A percentile compares a stretch with the other conserved stretches of the same genome.
Conservation (phyloP, 2,329 filamentous ascomycete species). For the Fusarium torreyae region DNA sequence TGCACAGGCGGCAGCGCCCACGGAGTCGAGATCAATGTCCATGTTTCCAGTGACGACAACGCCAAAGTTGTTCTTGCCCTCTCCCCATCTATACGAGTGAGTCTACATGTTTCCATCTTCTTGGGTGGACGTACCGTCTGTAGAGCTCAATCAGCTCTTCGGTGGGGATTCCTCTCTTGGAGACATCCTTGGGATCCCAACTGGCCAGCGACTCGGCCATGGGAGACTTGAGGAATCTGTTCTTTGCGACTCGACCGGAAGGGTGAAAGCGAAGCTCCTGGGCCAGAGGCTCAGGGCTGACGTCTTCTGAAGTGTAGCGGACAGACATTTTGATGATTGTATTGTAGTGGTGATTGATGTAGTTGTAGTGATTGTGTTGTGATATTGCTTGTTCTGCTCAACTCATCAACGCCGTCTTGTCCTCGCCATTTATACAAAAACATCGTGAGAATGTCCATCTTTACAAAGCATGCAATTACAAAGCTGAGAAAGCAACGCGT, state of each 20-base stretch:
- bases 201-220: conserved; percentile 77
- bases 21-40: conserved; percentile 73
- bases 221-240: conserved; percentile 76
- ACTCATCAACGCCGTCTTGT: not conserved
- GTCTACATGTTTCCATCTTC: not conserved
- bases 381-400: not conserved
- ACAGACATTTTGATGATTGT: conserved; percentile 25
- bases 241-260: conserved; percentile 67
- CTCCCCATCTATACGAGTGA: conserved; percentile 34
- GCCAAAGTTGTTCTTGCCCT: conserved; percentile 70
- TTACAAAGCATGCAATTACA: not conserved
- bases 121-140: conserved; percentile 63
- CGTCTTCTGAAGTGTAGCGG: conserved; percentile 40
- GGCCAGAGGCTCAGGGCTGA: conserved; percentile 53
- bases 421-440: conserved; percentile 13
- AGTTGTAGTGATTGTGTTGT: not conserved
- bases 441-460: not conserved
- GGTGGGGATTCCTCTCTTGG: conserved; percentile 62
- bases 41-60: conserved; percentile 75
- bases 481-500: not conserved
- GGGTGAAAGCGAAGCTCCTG: conserved; percentile 62
- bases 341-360: not conserved
- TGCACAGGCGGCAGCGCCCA: conserved; percentile 68
- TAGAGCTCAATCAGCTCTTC: conserved; percentile 68
- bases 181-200: conserved; percentile 68